A percentile compares a stretch with the other conserved stretches of the same genome.
Evolutionary conservation across 2,329 filamentous ascomycete genomes (phyloP).

Genomic region (Metarhizium anisopliae): DNA sequence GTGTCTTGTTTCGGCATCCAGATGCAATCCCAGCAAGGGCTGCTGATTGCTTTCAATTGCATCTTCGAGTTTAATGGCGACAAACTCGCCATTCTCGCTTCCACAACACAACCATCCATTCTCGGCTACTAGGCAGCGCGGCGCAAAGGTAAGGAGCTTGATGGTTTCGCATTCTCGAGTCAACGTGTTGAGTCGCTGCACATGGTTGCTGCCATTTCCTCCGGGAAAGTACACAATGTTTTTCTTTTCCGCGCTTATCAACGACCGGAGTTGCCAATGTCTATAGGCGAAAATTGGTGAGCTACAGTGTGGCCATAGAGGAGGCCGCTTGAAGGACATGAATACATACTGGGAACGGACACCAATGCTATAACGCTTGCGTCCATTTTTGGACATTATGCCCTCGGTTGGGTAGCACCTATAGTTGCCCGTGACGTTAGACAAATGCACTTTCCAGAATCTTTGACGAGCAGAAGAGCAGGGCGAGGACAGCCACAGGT

Average conservation of each 20-base stretch:
- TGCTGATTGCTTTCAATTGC: constrained; percentile 20
- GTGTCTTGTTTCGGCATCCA: constrained; percentile 10
- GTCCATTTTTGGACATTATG: constrained; percentile 50
- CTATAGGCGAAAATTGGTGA: constrained; percentile 29
- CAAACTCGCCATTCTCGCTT: constrained; percentile 80
- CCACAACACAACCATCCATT: constrained; percentile 87
- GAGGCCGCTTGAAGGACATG: constrained; percentile 19
- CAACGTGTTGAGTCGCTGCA: constrained; percentile 61
- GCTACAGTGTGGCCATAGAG: background rate
- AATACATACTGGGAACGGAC: constrained; percentile 51
- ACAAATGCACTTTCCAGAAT: background rate
- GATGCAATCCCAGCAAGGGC: constrained; percentile 13
- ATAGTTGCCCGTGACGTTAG: constrained; percentile 1
- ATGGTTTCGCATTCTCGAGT: constrained; percentile 65
- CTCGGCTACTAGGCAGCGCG: constrained; percentile 80
- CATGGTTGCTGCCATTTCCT: constrained; percentile 53
- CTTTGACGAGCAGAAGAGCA: background rate
- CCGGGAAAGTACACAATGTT: constrained; percentile 80
- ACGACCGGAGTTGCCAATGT: constrained; percentile 83
- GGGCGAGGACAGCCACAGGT: background rate
- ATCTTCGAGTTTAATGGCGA: constrained; percentile 58
- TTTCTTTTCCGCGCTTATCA: constrained; percentile 71
- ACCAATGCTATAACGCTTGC: constrained; percentile 58
- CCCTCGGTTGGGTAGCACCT: constrained; percentile 59
- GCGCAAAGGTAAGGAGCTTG: constrained; percentile 60